These are phyloP conservation scores for Zalaria sp. DNA, from an alignment of 2,329 filamentous ascomycete species.

Conservation along the genomic window DNA sequence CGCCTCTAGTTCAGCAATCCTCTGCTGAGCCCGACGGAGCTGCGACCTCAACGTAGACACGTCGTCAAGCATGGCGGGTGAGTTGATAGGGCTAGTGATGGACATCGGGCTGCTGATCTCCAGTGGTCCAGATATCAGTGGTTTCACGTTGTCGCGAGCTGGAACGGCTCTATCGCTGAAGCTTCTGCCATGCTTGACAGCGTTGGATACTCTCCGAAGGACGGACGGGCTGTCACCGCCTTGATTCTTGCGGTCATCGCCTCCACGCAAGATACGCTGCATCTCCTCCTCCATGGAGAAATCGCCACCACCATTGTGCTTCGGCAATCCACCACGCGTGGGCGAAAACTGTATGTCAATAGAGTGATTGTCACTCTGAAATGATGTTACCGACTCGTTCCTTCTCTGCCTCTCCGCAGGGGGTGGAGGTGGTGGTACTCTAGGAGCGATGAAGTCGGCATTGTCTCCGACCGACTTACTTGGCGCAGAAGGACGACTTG, in stretches of 20 bases:
- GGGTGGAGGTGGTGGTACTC: slow-evolving; percentile 28
- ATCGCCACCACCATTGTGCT: slow-evolving; percentile 61
- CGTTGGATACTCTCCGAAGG: slow-evolving; percentile 79
- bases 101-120: slow-evolving; percentile 27
- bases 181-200: slow-evolving; percentile 82
- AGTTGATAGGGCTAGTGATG: slow-evolving; percentile 55
- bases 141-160: slow-evolving; percentile 2
- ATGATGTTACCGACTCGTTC: slow-evolving; percentile 9
- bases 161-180: slow-evolving; percentile 45
- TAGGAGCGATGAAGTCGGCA: slow-evolving; percentile 31
- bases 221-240: slow-evolving; percentile 45
- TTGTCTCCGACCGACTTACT: slow-evolving; percentile 24
- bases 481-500: slow-evolving; percentile 28
- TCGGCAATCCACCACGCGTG: slow-evolving; percentile 19
- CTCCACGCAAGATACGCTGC: slow-evolving; percentile 69
- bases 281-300: slow-evolving; percentile 95
- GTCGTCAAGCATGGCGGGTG: slow-evolving; percentile 35
- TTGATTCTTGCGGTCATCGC: slow-evolving; percentile 41
- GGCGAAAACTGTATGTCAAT: slow-evolving; percentile 11
- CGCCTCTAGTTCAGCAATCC: slow-evolving; percentile 75
- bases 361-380: slow-evolving; percentile 7
- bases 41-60: slow-evolving; percentile 46
- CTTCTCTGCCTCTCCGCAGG: slow-evolving; percentile 8
- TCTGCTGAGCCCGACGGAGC: slow-evolving; percentile 66
- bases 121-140: slow-evolving; percentile 5